These are phyloP conservation scores for Pythium guiyangense DNA, from an alignment of 352 stramenopile species.

Conservation along the genomic window DNA sequence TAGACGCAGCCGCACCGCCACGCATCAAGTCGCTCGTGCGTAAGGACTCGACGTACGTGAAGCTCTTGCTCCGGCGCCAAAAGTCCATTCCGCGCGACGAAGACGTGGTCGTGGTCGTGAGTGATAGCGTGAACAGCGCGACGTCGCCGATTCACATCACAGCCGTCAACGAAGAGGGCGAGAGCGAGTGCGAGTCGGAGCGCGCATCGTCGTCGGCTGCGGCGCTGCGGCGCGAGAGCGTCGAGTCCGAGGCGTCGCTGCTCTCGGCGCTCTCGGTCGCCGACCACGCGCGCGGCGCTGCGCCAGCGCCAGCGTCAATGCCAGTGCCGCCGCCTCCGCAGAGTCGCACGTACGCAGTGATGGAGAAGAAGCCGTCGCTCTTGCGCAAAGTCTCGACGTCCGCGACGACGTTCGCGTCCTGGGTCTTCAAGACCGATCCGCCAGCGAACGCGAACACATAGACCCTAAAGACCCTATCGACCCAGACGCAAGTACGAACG, in stretches of 20 bases:
- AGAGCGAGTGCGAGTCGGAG: neutral
- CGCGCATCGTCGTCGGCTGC: neutral
- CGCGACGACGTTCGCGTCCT: conserved; percentile 14
- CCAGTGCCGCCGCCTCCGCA: neutral
- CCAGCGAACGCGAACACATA: neutral
- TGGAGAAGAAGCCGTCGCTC: conserved; percentile 12
- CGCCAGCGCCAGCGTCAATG: too few relatives aligned
- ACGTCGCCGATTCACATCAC: conserved; percentile 4
- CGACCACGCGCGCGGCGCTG: too few relatives aligned
- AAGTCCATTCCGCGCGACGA: conserved; percentile 23
- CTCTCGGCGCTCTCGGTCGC: too few relatives aligned
- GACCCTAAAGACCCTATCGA: too few relatives aligned
- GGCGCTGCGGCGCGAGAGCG: neutral
- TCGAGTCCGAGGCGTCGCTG: too few relatives aligned
- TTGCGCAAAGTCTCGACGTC: conserved; percentile 16
- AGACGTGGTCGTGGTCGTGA: conserved; percentile 30
- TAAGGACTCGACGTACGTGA: conserved; percentile 26
- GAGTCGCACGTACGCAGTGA: conserved; percentile 15
- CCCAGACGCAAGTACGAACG: too few relatives aligned
- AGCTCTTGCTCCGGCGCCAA: conserved; percentile 20
- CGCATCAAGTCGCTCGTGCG: conserved; percentile 30
- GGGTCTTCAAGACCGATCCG: conserved; percentile 15
- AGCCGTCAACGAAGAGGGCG: conserved; percentile 1
- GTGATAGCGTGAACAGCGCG: conserved; percentile 9
- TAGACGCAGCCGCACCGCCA: conserved; percentile 17